Base-by-base conservation (phyloP, 306 rosid species). In the Sindora glabra region DNA sequence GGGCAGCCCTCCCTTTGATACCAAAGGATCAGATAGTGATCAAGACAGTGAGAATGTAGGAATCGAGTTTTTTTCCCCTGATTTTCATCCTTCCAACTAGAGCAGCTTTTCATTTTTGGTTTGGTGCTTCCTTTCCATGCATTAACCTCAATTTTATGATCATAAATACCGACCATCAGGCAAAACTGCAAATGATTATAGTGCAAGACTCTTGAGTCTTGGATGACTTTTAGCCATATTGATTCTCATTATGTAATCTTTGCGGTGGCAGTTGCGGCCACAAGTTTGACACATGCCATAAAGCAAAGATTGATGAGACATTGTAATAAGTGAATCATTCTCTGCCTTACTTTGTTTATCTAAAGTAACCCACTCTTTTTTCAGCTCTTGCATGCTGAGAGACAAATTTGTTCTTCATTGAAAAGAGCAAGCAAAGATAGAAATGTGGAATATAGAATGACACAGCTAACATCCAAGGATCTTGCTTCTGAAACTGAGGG, bases 1-100 rank as follows among this genome's bases (percentile, higher is more conserved):
- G 1, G 76, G 56, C 44, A 86, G 94, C 66, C 86, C 95, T 60
- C 89, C 89, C 48, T 82, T 80, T 34, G 83, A 86, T 58, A 73
- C 77, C 39, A 91, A 80, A 69, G 86, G 81, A 37, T 87, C 96
- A 14, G 88, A 91, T 23, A 77, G 79, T 59, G 76, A 65, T 60
- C 81, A 24, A 42, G 68, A 54, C 44, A 76, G 79, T 44, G 83
- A 65, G 45, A 83, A 62, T 68, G 95, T 86, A 73, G 49, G 86
- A 47, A 10, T 25, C 6, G 8, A 1, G 12, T 6, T 5, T 65
- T 4, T 15, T 38, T 26, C 58, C 15, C 32, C 2, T 37, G 8
- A 16, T 47, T 56, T 59, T 5, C 15, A 41, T 40, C 14, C 12
- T 42, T 11, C 2, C 21, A 13, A 4, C 48, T 34, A 26, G 25